Conservation (phyloP, 2,329 filamentous ascomycete species). For the Apiospora phragmitis region DNA sequence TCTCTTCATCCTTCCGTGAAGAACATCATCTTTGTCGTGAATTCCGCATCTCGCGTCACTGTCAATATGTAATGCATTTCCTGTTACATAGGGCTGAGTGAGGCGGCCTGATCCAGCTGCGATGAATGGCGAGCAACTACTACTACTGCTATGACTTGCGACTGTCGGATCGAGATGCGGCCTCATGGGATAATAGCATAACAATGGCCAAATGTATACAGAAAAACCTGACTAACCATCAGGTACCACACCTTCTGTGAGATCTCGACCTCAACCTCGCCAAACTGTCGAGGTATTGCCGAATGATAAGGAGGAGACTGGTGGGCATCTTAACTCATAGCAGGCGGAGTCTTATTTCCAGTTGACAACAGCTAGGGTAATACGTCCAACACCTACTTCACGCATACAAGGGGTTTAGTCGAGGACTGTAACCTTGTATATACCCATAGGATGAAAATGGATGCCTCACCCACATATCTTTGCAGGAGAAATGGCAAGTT, state of each 20-base stretch:
- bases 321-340: not conserved
- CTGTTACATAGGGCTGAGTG: not conserved
- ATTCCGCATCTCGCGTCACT: not conserved
- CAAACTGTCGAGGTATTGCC: not conserved
- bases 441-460: not conserved
- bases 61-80: rapidly evolving
- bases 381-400: not conserved
- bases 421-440: not conserved
- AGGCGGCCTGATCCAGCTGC: too few relatives aligned
- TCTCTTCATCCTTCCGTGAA: not conserved
- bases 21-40: not conserved
- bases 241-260: too few relatives aligned
- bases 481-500: not conserved
- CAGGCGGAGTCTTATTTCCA: not conserved
- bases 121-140: too few relatives aligned
- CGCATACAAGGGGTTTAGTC: not conserved
- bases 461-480: not conserved
- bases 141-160: too few relatives aligned
- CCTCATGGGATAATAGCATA: too few relatives aligned
- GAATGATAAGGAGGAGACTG: not conserved
- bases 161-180: too few relatives aligned
- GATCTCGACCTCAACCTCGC: too few relatives aligned
- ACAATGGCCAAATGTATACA: too few relatives aligned
- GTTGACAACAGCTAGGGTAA: not conserved
- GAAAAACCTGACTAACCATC: too few relatives aligned